Evolutionary conservation across 495 filamentous ascomycete genomes (phyloP), one percentile per base, ranked within the genome.

Genomic region (Cudoniella acicularis): DNA sequence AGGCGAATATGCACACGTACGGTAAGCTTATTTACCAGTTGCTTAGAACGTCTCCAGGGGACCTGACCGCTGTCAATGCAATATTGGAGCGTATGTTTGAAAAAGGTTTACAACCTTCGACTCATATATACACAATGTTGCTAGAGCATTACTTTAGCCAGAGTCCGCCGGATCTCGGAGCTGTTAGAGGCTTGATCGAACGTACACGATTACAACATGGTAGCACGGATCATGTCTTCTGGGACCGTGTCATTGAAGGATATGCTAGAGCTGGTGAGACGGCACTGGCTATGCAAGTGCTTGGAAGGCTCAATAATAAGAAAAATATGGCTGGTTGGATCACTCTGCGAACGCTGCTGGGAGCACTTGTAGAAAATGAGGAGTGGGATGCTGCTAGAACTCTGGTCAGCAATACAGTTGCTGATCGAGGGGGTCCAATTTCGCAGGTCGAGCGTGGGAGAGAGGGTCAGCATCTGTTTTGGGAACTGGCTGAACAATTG

Each of bases 71-170:
- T 54, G 81, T 86, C n/a, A 77, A 79, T 41, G 74, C 71, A 16
- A 75, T 92, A 2, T 73, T 91, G 11, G 71, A 71, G 0, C 79
- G 86, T 64, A 87, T 93, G 74, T 70, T 71, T 60, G 43, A 52
- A 2, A 65, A 73, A 46, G 75, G 75, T 9, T 59, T 88, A 25
- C 69, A 77, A 61, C 76, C 84, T 0, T 78, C 77, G 2, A 63
- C 78, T 3, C 79, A 87, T 54, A 78, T 90, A 64, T 88, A 87
- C 75, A 89, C 88, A 23, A 84, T 84, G 64, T 75, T 92, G 8
- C 65, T 86, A n/a, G 77, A 82, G n/a, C 72, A 87, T 70, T 84
- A 85, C 70, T 90, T 91, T 66, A 41, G 69, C 2, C 75, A 67
- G 59, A 13, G 66, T n/a, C 79, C 81, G 9, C 83, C 86, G 1